A percentile compares a stretch with the other conserved stretches of the same genome.
These are phyloP conservation scores for Conticribra guillardii DNA, from an alignment of 108 stramenopile genomes.

Conservation along the genomic window DNA sequence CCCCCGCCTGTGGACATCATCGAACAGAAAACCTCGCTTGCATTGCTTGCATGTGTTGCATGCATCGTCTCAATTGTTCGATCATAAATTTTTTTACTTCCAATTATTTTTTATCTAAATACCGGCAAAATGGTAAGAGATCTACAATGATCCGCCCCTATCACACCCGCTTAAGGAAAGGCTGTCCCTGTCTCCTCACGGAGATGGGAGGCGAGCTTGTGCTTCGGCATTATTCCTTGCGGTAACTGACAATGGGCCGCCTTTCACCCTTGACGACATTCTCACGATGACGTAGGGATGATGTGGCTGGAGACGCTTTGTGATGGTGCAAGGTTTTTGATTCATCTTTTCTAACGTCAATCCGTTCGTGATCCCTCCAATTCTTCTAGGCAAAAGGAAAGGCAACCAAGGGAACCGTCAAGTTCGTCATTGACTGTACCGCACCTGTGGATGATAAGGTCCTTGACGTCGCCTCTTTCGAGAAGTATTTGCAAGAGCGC, in stretches of 20 bases:
- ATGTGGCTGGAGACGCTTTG: not conserved
- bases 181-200: slow-evolving; percentile 40
- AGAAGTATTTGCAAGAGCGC: slow-evolving; percentile 97
- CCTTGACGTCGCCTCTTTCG: slow-evolving; percentile 96
- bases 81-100: not conserved
- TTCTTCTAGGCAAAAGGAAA: slow-evolving; percentile 71
- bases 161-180: slow-evolving; percentile 60
- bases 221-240: slow-evolving; percentile 54
- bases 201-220: slow-evolving; percentile 52
- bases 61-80: not conserved
- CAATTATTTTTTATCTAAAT: not conserved
- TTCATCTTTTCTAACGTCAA: not conserved
- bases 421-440: slow-evolving; percentile 98
- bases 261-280: slow-evolving; percentile 26
- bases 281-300: not conserved
- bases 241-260: slow-evolving; percentile 47
- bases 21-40: too few species aligned
- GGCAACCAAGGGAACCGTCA: slow-evolving; percentile 79
- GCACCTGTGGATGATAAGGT: slow-evolving; percentile 98
- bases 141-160: slow-evolving; percentile 54
- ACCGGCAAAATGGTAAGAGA: slow-evolving; percentile 60
- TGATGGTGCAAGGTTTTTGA: too few species aligned
- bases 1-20: too few species aligned
- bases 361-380: not conserved
- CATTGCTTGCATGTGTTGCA: not conserved